Conservation (phyloP, 2,329 filamentous ascomycete genomes). For the Emmonsia crescens region DNA sequence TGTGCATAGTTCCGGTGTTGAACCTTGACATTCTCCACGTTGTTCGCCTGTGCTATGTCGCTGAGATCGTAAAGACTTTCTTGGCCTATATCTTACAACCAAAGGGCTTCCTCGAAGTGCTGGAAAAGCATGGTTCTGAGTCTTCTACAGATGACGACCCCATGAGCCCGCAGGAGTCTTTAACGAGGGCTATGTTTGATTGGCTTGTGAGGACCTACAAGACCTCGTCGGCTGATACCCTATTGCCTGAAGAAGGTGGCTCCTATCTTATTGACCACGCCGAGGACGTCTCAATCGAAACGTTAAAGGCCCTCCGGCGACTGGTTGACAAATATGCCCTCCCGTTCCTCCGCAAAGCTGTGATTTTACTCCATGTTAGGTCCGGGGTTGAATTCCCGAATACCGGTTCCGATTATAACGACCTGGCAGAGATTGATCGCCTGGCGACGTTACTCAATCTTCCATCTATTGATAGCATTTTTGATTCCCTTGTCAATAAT, state of each 20-base stretch:
- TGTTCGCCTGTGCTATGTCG: slow-evolving; percentile 75
- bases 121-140: slow-evolving; percentile 20
- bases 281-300: slow-evolving; percentile 15
- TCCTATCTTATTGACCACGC: slow-evolving; percentile 18
- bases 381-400: slow-evolving; percentile 80
- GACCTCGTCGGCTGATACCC: neutral
- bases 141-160: slow-evolving; percentile 19
- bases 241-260: neutral
- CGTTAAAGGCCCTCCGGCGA: slow-evolving; percentile 24
- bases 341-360: slow-evolving; percentile 76
- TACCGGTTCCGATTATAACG: slow-evolving; percentile 36
- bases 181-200: slow-evolving; percentile 28
- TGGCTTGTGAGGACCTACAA: slow-evolving; percentile 21
- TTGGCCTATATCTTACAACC: slow-evolving; percentile 41
- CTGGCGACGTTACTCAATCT: slow-evolving; percentile 65
- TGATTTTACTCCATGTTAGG: slow-evolving; percentile 74
- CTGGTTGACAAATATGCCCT: slow-evolving; percentile 69
- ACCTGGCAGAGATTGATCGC: slow-evolving; percentile 66
- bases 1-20: slow-evolving; percentile 57
- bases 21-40: slow-evolving; percentile 67
- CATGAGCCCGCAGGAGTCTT: slow-evolving; percentile 20
- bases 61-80: slow-evolving; percentile 78
- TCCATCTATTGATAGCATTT: slow-evolving; percentile 69
- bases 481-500: slow-evolving; percentile 44
- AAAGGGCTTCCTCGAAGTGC: slow-evolving; percentile 25